phyloP scores from a whole-genome alignment of 495 filamentous ascomycete species.

The Trichoderma orchidacearum region DNA sequence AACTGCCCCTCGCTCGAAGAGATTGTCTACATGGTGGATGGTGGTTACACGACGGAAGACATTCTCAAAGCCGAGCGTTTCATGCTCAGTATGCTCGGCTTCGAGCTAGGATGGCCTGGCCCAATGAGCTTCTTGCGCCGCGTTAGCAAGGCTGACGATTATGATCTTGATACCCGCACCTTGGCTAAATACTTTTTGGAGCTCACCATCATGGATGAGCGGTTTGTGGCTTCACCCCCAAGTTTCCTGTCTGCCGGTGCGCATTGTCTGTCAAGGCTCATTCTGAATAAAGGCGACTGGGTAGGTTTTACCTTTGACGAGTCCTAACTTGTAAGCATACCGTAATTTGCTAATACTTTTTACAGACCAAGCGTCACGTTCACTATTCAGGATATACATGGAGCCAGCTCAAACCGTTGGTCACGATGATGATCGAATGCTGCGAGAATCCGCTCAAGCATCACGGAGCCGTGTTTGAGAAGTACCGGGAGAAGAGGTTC shows the following conservation, averaged over 20 bases:
- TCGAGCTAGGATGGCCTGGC: constrained; percentile 90
- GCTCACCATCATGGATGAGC: constrained; percentile 94
- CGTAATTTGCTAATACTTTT: constrained; percentile 12
- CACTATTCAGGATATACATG: constrained; percentile 90
- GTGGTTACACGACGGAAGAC: constrained; percentile 76
- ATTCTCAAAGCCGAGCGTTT: constrained; percentile 95
- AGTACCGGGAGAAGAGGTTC: constrained; percentile 74
- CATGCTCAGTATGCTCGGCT: constrained; percentile 92
- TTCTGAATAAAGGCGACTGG: constrained; percentile 84
- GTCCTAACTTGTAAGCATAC: too few species aligned
- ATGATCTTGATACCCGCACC: constrained; percentile 88
- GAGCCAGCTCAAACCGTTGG: constrained; percentile 62
- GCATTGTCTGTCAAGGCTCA: constrained; percentile 81
- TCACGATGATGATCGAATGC: constrained; percentile 70
- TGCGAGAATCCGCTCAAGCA: constrained; percentile 70
- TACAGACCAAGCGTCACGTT: constrained; percentile 64
- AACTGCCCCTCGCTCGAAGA: constrained; percentile 88
- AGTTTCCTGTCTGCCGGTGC: constrained; percentile 87
- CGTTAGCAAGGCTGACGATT: constrained; percentile 98
- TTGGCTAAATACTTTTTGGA: constrained; percentile 98
- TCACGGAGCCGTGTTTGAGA: constrained; percentile 77
- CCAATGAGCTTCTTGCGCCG: constrained; percentile 95
- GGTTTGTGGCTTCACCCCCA: constrained; percentile 80
- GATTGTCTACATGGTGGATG: constrained; percentile 97
- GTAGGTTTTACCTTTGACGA: constrained; percentile 37